Base-by-base conservation (phyloP, 2,329 filamentous ascomycete genomes). In the Teratosphaeria destructans region DNA sequence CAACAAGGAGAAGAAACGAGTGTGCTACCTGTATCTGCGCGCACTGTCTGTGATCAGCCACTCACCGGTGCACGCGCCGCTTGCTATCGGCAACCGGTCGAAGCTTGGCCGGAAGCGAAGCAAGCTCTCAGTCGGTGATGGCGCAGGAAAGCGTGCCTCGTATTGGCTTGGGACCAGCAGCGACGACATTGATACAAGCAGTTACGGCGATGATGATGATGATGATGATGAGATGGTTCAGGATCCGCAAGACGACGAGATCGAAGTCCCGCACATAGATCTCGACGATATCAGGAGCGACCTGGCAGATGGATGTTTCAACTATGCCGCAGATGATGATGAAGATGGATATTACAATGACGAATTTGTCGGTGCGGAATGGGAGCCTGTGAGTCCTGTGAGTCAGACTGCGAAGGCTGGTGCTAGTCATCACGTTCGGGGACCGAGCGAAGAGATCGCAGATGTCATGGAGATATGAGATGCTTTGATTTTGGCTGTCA, bases 21-120 rank as follows among this genome's bases (percentile, higher is more conserved):
- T 99, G 19, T 92, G 90, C 62, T 99, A 99, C 72, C 78, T 99
- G 54, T 95, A 96, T 70, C 83, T 96, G 54, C 87, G 93, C 62
- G 92, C 90, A n/a, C 84, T 96, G 54, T 93, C 84, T 60, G 87
- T 87, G 66, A 85, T 88, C 69, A 88, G 79, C 64, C 85, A 80
- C 72, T 86, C 81, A 62, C 87, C 81, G 54, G 72, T 78, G 19
- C 57, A 63, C 52, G 74, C 71, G 37, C 72, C 72, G 59, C 75
- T 74, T 47, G 71, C 73, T 3, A 80, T 81, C 62, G 71, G 77
- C 57, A 73, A 73, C n/a, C 43, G 43, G 19, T 19, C n/a, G 27
- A 77, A 79, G 54, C 8, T 19, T 12, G 11, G 26, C 11, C 23
- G 37, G 56, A 57, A 57, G 26, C 32, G 32, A 7, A 23, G 14